These are phyloP conservation scores for Beta vulgaris DNA, from an alignment of 148 eudicot genomes.

Conservation along the genomic window DNA sequence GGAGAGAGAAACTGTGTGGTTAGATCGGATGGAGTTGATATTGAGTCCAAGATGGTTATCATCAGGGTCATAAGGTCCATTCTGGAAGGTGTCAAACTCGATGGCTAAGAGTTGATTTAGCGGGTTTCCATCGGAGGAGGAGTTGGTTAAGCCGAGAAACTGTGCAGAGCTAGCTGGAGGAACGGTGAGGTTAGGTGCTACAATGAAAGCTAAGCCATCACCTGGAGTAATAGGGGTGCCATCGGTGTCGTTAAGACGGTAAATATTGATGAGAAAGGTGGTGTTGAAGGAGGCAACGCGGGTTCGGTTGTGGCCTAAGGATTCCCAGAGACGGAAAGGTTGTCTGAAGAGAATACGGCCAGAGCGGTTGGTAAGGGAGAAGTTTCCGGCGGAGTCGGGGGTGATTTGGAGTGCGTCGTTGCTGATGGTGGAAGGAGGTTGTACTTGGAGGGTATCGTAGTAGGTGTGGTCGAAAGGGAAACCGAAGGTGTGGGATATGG, in stretches of 20 bases:
- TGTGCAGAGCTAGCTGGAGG: conserved; percentile 47
- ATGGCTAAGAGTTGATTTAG: conserved; percentile 53
- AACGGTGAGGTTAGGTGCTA: conserved; percentile 38
- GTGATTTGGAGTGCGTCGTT: conserved; percentile 71
- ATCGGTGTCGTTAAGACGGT: conserved; percentile 9
- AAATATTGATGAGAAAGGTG: conserved; percentile 55
- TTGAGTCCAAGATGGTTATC: conserved; percentile 71
- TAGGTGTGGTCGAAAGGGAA: conserved; percentile 41
- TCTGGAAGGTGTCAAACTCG: conserved; percentile 65
- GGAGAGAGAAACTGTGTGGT: conserved; percentile 29
- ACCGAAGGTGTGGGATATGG: conserved; percentile 15
- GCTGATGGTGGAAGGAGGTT: conserved; percentile 41
- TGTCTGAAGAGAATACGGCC: conserved; percentile 43
- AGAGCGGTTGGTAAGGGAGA: conserved; percentile 28
- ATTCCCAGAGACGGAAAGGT: conserved; percentile 54
- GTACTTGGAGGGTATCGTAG: conserved; percentile 22
- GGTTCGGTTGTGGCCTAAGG: neutral
- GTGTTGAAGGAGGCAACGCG: conserved; percentile 57
- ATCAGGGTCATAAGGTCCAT: conserved; percentile 57
- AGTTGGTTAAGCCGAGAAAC: conserved; percentile 65
- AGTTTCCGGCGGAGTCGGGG: conserved; percentile 49
- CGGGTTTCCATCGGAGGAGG: conserved; percentile 38
- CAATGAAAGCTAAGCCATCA: conserved; percentile 67
- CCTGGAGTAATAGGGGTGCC: conserved; percentile 24
- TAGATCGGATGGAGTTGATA: conserved; percentile 48